Evolutionary conservation across 2,329 filamentous ascomycete genomes (phyloP).

Genomic region (Fusarium verrucosum): DNA sequence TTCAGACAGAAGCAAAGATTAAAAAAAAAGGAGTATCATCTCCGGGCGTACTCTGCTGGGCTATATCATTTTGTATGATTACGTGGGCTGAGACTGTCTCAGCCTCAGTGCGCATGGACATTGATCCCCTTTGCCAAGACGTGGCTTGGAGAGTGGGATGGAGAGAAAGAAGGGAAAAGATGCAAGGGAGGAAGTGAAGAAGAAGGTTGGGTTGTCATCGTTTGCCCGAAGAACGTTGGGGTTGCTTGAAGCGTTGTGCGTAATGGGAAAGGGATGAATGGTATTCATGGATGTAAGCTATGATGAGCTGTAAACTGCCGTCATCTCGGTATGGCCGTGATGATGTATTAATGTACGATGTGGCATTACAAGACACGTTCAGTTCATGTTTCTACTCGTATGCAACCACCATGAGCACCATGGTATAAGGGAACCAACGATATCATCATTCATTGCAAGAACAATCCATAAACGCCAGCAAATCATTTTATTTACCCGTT

Average conservation of each 20-base stretch:
- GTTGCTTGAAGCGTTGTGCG: conserved; percentile 5
- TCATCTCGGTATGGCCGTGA: not conserved
- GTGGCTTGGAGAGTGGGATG: conserved; percentile 5
- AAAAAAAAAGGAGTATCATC: conserved; percentile 1
- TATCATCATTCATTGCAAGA: not conserved
- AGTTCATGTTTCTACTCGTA: not conserved
- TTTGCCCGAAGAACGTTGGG: conserved; percentile 1
- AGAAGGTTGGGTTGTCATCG: not conserved
- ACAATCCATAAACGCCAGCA: not conserved
- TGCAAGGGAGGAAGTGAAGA: conserved; percentile 13
- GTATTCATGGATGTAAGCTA: conserved; percentile 17
- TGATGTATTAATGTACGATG: conserved; percentile 14
- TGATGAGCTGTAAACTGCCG: conserved; percentile 3
- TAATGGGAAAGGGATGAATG: conserved; percentile 15
- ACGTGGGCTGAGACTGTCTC: conserved; percentile 24
- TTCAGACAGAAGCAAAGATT: not conserved
- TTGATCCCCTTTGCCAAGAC: conserved; percentile 3
- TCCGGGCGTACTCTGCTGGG: not conserved
- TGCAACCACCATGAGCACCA: not conserved
- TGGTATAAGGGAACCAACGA: not conserved
- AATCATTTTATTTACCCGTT: not conserved
- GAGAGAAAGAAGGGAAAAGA: conserved; percentile 2
- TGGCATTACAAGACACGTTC: not conserved
- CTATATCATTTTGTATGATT: conserved; percentile 32
- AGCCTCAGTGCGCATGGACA: conserved; percentile 19